A percentile compares a stretch with the other conserved stretches of the same genome.
These are phyloP conservation scores for Trichodelitschia bisporula DNA, from an alignment of 495 filamentous ascomycete genomes.

Conservation along the genomic window DNA sequence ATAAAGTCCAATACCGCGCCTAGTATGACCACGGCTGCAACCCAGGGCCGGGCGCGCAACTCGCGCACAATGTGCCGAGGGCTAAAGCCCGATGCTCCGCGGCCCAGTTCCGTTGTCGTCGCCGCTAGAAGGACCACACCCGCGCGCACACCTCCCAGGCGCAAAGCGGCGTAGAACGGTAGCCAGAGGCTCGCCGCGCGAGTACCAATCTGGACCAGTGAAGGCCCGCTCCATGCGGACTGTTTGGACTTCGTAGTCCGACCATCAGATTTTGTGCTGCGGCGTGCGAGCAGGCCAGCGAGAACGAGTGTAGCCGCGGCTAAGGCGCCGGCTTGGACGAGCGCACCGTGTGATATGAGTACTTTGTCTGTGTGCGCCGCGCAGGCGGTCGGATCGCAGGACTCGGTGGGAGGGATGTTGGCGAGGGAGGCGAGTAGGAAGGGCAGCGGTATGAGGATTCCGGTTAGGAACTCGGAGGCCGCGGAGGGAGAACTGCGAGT, in stretches of 20 bases:
- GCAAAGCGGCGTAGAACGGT: constrained; percentile 30
- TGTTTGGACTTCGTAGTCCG: no score
- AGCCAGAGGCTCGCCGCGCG: constrained; percentile 19
- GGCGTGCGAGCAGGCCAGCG: constrained; percentile 16
- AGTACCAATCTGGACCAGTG: no score
- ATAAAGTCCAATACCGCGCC: constrained; percentile 6
- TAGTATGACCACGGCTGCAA: no score
- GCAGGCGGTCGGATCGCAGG: no score
- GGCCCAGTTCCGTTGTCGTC: constrained; percentile 17
- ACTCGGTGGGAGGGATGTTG: constrained; percentile 3
- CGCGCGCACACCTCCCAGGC: constrained; percentile 29
- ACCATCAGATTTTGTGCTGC: no score
- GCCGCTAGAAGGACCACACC: constrained; percentile 24
- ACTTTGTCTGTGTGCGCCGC: no score
- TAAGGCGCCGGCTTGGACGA: constrained; percentile 14
- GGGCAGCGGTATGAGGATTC: constrained; percentile 9
- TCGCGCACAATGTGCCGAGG: no score
- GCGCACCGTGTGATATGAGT: no score
- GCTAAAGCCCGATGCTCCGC: constrained; percentile 9
- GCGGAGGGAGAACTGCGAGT: neutral
- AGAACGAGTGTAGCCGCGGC: constrained; percentile 19
- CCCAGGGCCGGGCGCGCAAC: no score
- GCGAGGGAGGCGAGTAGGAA: constrained; percentile 8
- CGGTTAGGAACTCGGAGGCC: constrained; percentile 7
- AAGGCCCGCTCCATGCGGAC: no score